phyloP scores from a whole-genome alignment of 306 rosid genomes.

The Vachellia collinsii region DNA sequence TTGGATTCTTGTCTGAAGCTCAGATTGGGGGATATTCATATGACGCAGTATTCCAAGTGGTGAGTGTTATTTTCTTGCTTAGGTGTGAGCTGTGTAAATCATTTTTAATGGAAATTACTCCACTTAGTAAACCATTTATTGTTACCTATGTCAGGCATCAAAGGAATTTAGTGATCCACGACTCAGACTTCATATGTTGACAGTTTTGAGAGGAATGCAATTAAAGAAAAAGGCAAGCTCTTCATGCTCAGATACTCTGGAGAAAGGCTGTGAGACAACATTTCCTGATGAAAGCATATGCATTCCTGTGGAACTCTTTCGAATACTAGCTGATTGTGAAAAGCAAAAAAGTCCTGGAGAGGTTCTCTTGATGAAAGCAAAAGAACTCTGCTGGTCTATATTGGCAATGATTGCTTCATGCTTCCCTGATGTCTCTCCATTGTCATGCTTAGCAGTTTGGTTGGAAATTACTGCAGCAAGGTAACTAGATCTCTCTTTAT shows the following conservation, averaged over 20 bases:
- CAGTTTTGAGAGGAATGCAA: conserved; percentile 86
- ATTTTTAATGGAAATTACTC: conserved; percentile 13
- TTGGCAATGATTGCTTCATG: conserved; percentile 97
- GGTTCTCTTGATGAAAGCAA: conserved; percentile 85
- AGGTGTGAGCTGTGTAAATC: conserved; percentile 13
- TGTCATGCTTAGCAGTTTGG: conserved; percentile 89
- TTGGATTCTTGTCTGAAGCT: conserved; percentile 93
- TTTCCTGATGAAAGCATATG: conserved; percentile 66
- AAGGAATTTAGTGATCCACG: conserved; percentile 89
- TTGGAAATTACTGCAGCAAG: conserved; percentile 99
- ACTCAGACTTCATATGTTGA: conserved; percentile 78
- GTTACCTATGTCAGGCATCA: conserved; percentile 71
- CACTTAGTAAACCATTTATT: conserved; percentile 32
- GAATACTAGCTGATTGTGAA: conserved; percentile 89
- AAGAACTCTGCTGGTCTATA: conserved; percentile 93
- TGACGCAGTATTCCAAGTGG: conserved; percentile 75
- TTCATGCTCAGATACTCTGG: conserved; percentile 57
- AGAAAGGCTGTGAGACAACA: conserved; percentile 56
- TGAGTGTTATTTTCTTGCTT: conserved; percentile 41
- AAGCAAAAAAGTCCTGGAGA: conserved; percentile 73
- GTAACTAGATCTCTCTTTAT: conserved; percentile 46
- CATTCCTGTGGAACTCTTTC: conserved; percentile 85
- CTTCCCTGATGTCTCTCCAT: conserved; percentile 86
- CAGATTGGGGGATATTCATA: conserved; percentile 87
- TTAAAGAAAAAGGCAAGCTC: conserved; percentile 74